Conservation (phyloP, 1,139 yeast species). For the Suhomyces terraborum region DNA sequence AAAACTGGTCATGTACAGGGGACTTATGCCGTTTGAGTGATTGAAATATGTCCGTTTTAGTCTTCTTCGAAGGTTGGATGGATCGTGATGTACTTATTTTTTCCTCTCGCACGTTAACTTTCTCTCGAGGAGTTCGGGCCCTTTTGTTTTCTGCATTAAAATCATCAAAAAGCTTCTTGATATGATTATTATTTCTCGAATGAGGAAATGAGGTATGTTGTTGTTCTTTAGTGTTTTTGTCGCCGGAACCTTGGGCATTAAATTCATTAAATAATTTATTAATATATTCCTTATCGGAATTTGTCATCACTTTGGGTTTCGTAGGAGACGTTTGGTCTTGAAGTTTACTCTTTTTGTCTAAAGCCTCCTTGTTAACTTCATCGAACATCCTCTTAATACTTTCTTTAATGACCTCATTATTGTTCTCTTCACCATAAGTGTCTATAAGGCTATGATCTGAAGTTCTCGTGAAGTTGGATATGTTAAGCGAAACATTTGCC, state of each 20-base stretch:
- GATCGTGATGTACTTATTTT: neutral
- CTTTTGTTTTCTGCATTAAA: constrained; percentile 5
- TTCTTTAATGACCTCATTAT: constrained; percentile 10
- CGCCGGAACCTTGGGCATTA: constrained; percentile 11
- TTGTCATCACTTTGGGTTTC: constrained; percentile 6
- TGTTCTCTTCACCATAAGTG: constrained; percentile 38
- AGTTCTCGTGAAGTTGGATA: constrained; percentile 54
- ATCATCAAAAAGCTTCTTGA: constrained; percentile 14
- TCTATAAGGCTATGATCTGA: constrained; percentile 49
- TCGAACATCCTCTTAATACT: constrained; percentile 25
- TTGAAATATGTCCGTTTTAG: constrained; percentile 24
- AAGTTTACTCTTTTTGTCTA: constrained; percentile 1
- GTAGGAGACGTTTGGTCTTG: constrained; percentile 5
- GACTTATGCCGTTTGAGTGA: constrained; percentile 19
- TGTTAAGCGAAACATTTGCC: constrained; percentile 49
- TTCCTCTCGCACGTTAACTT: no score
- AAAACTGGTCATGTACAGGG: constrained; percentile 10
- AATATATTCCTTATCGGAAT: constrained; percentile 21
- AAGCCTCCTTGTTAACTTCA: constrained; percentile 18
- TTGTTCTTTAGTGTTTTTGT: neutral
- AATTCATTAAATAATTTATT: constrained; percentile 27
- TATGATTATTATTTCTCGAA: constrained; percentile 8
- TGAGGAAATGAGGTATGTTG: constrained; percentile 1
- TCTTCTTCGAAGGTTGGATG: neutral
- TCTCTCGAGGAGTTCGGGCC: neutral